phyloP scores from a whole-genome alignment of 371 early-diverging fungal species.

The Mucor mucedo region DNA sequence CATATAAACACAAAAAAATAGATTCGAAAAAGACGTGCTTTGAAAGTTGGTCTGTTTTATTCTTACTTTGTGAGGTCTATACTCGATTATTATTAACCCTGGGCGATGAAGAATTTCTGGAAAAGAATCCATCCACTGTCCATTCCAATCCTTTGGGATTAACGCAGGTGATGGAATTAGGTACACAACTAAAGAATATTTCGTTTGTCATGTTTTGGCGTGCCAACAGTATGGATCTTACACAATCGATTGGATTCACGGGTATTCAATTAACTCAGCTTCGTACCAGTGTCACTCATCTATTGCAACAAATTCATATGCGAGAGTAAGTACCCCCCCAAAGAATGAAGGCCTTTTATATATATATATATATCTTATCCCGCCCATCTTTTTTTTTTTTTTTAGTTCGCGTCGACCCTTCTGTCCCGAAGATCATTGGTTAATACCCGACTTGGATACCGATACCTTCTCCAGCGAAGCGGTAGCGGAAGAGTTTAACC shows the following conservation, averaged over 20 bases:
- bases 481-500: constrained; percentile 61
- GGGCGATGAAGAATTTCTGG: constrained; percentile 82
- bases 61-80: constrained; percentile 76
- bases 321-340: constrained; percentile 66
- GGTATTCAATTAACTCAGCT: constrained; percentile 61
- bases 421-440: constrained; percentile 77
- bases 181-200: constrained; percentile 66
- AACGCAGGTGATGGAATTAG: constrained; percentile 56
- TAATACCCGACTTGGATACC: constrained; percentile 70
- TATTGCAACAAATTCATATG: constrained; percentile 82
- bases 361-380: not conserved
- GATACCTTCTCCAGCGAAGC: constrained; percentile 65
- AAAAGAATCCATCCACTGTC: constrained; percentile 12
- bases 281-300: constrained; percentile 63
- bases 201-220: constrained; percentile 78
- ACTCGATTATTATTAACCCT: constrained; percentile 75
- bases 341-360: not conserved
- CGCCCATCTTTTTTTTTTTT: not conserved
- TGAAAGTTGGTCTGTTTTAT: constrained; percentile 59
- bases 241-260: constrained; percentile 46
- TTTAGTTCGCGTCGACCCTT: constrained; percentile 70
- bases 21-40: not conserved
- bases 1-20: not conserved
- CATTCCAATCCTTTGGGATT: constrained; percentile 55
- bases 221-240: constrained; percentile 47